These are phyloP conservation scores for Colletotrichum sp. DNA, from an alignment of 2,329 filamentous ascomycete species.

Conservation along the genomic window DNA sequence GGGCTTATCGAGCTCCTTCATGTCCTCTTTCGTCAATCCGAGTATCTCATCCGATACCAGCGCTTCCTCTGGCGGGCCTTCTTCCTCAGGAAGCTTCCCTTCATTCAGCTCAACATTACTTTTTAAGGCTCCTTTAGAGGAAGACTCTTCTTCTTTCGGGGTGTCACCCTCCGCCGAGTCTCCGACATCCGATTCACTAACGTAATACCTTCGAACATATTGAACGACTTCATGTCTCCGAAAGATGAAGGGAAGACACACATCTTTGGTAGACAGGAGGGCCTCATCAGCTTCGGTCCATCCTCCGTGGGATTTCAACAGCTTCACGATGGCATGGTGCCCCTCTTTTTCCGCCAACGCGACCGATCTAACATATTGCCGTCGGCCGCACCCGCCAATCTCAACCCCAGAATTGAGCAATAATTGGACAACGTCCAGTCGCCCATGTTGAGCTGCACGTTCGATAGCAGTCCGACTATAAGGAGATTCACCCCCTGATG, in stretches of 20 bases:
- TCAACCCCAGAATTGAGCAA: neutral
- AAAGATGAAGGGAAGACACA: too few relatives aligned
- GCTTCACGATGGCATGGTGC: neutral
- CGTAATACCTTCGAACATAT: too few relatives aligned
- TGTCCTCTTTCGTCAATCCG: too few relatives aligned
- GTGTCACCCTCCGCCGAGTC: too few relatives aligned
- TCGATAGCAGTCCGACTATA: neutral
- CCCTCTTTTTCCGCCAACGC: neutral
- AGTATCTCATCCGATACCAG: neutral
- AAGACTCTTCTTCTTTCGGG: too few relatives aligned
- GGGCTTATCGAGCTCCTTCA: neutral
- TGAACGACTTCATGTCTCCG: too few relatives aligned
- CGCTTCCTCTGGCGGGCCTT: neutral
- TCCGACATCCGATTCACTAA: too few relatives aligned
- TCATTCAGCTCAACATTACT: too few relatives aligned
- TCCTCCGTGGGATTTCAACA: neutral
- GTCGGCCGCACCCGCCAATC: neutral
- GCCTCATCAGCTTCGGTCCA: neutral
- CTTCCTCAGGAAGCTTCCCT: too few relatives aligned
- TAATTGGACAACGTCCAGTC: neutral
- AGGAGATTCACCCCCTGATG: fast-evolving
- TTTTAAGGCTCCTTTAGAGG: too few relatives aligned
- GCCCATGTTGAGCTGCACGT: neutral
- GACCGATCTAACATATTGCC: neutral
- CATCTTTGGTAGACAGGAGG: too few relatives aligned